Evolutionary conservation across 331 rosid genomes (phyloP), one percentile per base, ranked within the genome.

Genomic region (Pyracantha coccinea): DNA sequence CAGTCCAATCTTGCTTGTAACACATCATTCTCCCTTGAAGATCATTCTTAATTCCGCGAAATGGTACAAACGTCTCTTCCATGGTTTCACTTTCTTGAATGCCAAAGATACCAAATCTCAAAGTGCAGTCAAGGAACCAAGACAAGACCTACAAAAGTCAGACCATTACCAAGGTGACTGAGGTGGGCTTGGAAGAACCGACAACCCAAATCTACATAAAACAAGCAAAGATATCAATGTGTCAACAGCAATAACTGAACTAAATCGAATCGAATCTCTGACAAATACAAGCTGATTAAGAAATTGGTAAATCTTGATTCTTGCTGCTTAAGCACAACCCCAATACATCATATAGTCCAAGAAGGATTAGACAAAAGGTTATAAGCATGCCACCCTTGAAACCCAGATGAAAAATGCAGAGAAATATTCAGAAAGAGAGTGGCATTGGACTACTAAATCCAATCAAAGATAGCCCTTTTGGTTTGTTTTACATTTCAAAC

Each of bases 41-140:
- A 78, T 88, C 96, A 78, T 85, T 84, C 80, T 80, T 91, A 65
- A 88, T 91, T 70, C 90, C 93, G 1, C 89, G 83, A 79, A 91
- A 84, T 3, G 96, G 93, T 25, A 85, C 89, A 79, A 91, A 91
- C n/a, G 90, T 86, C 85, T 91, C 96, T 77, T 88, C 92, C 93
- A 88, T 90, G 50, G 59, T 75, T 82, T 47, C 64, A 25, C 32
- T 62, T 50, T 67, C 77, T 71, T 55, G 66, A 73, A 58, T 38
- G 44, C 13, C 64, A 82, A 67, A 6, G 60, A 17, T 20, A 16
- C 68, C 4, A 50, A n/a, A 74, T 50, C 23, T 41, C 5, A 62
- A 32, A 75, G 78, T 75, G 45, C 44, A 67, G 58, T 52, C 64
- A 60, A 59, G 25, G 54, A 69, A 68, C 27, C 79, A 70, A 72